Conservation (phyloP, 2,329 filamentous ascomycete species). For the Aplosporella prunicola region DNA sequence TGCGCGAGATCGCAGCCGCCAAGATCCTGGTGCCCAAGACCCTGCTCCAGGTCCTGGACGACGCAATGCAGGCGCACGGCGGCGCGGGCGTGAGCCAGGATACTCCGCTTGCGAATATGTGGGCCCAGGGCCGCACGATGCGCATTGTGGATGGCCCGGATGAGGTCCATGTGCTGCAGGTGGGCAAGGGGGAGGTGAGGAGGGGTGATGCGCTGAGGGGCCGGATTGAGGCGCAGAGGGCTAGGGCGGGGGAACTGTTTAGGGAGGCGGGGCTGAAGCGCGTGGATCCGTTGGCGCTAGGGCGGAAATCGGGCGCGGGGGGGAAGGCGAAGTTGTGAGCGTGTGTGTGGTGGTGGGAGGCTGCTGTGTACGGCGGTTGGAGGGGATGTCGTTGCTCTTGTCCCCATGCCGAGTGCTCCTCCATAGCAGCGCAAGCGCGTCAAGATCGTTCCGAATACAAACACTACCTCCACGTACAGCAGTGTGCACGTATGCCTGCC, state of each 20-base stretch:
- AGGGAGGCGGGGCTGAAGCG: constrained; percentile 42
- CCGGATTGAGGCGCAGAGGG: constrained; percentile 55
- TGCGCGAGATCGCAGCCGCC: constrained; percentile 89
- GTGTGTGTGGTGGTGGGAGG: background rate
- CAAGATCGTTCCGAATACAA: no score
- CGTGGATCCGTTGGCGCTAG: constrained; percentile 5
- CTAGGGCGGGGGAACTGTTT: constrained; percentile 57
- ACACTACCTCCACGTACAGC: no score
- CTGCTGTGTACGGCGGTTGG: background rate
- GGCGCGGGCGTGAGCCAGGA: constrained; percentile 89
- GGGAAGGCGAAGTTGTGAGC: constrained; percentile 10
- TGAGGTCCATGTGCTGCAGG: constrained; percentile 72
- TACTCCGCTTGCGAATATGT: constrained; percentile 72
- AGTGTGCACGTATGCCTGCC: no score
- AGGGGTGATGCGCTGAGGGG: constrained; percentile 51
- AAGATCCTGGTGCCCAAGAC: constrained; percentile 84
- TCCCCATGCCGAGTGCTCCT: no score
- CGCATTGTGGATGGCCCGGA: constrained; percentile 88
- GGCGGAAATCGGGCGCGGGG: constrained; percentile 1
- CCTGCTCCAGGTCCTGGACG: constrained; percentile 80
- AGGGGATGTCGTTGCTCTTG: no score
- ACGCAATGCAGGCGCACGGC: constrained; percentile 86
- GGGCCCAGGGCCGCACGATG: constrained; percentile 71
- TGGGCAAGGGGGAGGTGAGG: constrained; percentile 73
- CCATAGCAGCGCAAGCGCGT: no score